A percentile compares a stretch with the other conserved stretches of the same genome.
Evolutionary conservation across 2,329 filamentous ascomycete species (phyloP).

Genomic region (Colletotrichum noveboracense): DNA sequence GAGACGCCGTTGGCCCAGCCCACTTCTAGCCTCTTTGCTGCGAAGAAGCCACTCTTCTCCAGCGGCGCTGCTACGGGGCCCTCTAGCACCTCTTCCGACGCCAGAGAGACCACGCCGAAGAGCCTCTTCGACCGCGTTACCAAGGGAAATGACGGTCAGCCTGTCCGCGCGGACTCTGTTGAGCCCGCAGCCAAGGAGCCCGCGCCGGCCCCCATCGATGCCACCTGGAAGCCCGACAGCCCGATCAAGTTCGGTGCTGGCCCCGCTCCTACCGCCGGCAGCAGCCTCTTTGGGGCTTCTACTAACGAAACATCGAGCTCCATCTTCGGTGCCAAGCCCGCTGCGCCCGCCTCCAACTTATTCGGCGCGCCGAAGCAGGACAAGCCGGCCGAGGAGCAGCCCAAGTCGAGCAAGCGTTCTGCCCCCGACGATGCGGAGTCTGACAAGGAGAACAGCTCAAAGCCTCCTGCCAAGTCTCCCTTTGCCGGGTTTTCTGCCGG

Average conservation of each 20-base stretch:
- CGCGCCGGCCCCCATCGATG: conserved; percentile 36
- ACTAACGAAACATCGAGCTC: conserved; percentile 33
- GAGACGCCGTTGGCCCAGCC: conserved; percentile 45
- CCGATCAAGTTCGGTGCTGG: conserved; percentile 60
- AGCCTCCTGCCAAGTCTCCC: conserved; percentile 35
- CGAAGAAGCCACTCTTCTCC: conserved; percentile 30
- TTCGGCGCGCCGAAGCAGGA: conserved; percentile 41
- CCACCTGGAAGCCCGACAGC: conserved; percentile 53
- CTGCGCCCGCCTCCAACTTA: conserved; percentile 34
- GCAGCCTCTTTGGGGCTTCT: conserved; percentile 23
- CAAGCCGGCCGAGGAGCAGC: conserved; percentile 30
- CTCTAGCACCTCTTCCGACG: conserved; percentile 45
- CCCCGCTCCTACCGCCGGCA: conserved; percentile 27
- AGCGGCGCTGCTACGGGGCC: conserved; percentile 23
- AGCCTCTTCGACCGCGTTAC: conserved; percentile 63
- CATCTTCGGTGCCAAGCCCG: conserved; percentile 42
- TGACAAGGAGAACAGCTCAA: conserved; percentile 49
- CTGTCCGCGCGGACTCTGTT: conserved; percentile 41
- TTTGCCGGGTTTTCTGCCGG: conserved; percentile 30
- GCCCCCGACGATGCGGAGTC: conserved; percentile 38
- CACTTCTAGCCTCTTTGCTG: conserved; percentile 32
- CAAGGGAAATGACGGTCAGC: conserved; percentile 54
- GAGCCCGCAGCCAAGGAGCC: conserved; percentile 35
- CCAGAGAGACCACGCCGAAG: conserved; percentile 49
- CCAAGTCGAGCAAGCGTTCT: conserved; percentile 24